Evolutionary conservation across 1,284 basidiomycete genomes (phyloP).

Genomic region (Apiotrichum montevideense): DNA sequence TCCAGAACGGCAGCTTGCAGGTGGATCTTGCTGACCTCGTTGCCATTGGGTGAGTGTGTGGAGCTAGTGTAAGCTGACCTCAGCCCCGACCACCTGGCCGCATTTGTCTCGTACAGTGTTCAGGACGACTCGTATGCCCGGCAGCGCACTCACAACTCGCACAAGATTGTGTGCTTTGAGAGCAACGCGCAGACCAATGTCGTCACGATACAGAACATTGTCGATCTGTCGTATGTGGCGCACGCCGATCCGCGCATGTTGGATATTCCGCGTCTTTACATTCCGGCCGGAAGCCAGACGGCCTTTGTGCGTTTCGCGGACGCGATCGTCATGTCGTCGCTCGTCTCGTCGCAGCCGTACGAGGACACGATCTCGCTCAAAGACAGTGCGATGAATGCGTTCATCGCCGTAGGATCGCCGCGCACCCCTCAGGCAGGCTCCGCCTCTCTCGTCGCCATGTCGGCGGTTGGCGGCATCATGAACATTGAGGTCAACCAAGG

Average conservation of each 20-base stretch:
- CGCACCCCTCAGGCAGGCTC: not conserved
- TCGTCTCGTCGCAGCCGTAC: conserved; percentile 29
- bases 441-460: conserved; percentile 32
- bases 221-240: conserved; percentile 35
- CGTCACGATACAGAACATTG: conserved; percentile 25
- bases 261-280: conserved; percentile 40
- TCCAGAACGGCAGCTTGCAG: conserved; percentile 22
- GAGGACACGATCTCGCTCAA: conserved; percentile 41
- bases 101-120: conserved; percentile 35
- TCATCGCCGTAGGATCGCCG: conserved; percentile 31
- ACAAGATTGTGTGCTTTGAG: conserved; percentile 33
- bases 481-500: conserved; percentile 31
- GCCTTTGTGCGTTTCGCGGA: conserved; percentile 47
- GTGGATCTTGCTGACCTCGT: conserved; percentile 39
- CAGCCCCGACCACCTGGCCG: conserved; percentile 28
- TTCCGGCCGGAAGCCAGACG: conserved; percentile 31
- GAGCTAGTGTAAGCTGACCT: not conserved
- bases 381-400: conserved; percentile 36
- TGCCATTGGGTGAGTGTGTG: conserved; percentile 18
- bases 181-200: conserved; percentile 20
- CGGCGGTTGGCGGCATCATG: conserved; percentile 38
- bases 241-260: conserved; percentile 44
- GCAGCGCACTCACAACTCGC: conserved; percentile 18
- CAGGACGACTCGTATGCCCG: conserved; percentile 11
- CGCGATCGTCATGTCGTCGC: conserved; percentile 41